A percentile compares a stretch with the other conserved stretches of the same genome.
These are phyloP conservation scores for Lactarius indigo DNA, from an alignment of 768 basidiomycete genomes.

Conservation along the genomic window DNA sequence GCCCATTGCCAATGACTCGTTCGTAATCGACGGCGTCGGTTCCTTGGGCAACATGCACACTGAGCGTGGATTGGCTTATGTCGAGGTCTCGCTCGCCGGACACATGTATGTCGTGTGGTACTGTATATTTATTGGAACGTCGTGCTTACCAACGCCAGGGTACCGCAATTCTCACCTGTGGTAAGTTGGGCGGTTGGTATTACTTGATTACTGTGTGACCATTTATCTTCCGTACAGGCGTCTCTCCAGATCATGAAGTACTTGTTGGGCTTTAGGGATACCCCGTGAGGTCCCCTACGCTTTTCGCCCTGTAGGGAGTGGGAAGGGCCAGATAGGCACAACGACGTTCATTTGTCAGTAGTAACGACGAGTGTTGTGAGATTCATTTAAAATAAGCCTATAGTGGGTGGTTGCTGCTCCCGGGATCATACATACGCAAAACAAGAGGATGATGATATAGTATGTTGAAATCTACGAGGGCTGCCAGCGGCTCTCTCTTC, in stretches of 20 bases:
- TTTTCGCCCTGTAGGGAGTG: not conserved
- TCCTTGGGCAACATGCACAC: conserved; percentile 60
- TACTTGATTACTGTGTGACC: not conserved
- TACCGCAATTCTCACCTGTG: conserved; percentile 63
- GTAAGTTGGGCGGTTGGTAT: conserved; percentile 36
- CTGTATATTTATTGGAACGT: not conserved
- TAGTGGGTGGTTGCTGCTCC: not conserved
- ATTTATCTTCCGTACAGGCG: conserved; percentile 38
- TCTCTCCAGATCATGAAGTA: conserved; percentile 69
- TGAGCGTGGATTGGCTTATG: conserved; percentile 66
- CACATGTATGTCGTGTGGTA: conserved; percentile 56
- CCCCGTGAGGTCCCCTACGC: conserved; percentile 33
- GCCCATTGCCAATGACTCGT: conserved; percentile 60
- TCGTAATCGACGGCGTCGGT: conserved; percentile 71
- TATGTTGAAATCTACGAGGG: not conserved
- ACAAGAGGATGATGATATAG: not conserved
- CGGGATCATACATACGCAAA: not conserved
- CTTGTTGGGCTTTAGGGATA: conserved; percentile 58
- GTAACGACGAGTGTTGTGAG: no score
- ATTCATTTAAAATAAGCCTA: not conserved
- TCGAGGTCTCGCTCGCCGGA: conserved; percentile 64
- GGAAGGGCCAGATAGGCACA: not conserved
- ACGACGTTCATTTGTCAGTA: no score
- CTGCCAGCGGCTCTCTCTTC: not conserved
- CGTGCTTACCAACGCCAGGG: conserved; percentile 35